A percentile compares a stretch with the other conserved stretches of the same genome.
Evolutionary conservation across 1,284 basidiomycete species (phyloP).

Genomic region (Cutaneotrichosporon daszewskae): DNA sequence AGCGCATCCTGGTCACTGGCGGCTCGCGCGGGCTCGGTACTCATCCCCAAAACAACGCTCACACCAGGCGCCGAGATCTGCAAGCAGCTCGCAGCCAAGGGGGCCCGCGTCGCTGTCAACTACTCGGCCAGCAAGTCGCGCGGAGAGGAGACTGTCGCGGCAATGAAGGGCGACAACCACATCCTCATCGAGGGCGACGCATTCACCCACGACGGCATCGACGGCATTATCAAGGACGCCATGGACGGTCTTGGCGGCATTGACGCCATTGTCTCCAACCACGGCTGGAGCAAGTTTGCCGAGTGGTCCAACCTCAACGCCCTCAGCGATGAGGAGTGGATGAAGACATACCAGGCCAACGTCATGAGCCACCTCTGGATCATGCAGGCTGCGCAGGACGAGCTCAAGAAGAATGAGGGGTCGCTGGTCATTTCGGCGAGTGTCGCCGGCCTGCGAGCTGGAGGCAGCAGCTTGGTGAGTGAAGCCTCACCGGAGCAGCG

Average conservation of each 20-base stretch:
- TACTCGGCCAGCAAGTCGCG: constrained; percentile 18
- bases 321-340: constrained; percentile 20
- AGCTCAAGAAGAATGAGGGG: constrained; percentile 17
- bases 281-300: constrained; percentile 23
- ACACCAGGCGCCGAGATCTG: constrained; percentile 17
- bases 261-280: constrained; percentile 23
- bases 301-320: constrained; percentile 17
- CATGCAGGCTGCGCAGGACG: constrained; percentile 18
- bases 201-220: constrained; percentile 19
- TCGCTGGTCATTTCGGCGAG: constrained; percentile 18
- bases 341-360: constrained; percentile 20
- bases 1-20: constrained; percentile 23
- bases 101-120: constrained; percentile 23
- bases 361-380: constrained; percentile 24
- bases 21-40: constrained; percentile 24
- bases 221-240: constrained; percentile 11
- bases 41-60: not conserved
- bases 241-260: constrained; percentile 18
- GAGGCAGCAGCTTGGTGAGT: constrained; percentile 7
- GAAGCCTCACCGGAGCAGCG: not conserved
- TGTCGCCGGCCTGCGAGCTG: constrained; percentile 4
- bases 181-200: constrained; percentile 20
- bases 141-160: constrained; percentile 16
- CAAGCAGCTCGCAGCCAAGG: constrained; percentile 15
- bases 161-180: constrained; percentile 16